Evolutionary conservation across 2,329 filamentous ascomycete genomes (phyloP).

Genomic region (Verticillium nonalfalfae): DNA sequence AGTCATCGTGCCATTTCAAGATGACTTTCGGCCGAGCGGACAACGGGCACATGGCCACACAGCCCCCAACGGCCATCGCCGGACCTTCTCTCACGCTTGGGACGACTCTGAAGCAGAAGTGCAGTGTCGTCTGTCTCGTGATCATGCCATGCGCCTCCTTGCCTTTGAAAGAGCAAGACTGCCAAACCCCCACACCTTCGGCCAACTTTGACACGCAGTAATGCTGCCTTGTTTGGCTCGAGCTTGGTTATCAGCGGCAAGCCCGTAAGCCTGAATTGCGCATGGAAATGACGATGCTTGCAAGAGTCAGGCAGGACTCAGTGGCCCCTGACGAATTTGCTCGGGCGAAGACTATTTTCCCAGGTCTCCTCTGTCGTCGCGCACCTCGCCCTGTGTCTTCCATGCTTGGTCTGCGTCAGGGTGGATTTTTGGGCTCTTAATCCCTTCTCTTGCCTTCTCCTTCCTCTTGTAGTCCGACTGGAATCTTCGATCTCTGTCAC

Average conservation of each 20-base stretch:
- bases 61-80: background rate
- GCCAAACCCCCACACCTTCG: background rate
- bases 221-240: background rate
- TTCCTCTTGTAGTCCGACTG: conserved; percentile 38
- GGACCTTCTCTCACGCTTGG: background rate
- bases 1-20: background rate
- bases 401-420: conserved; percentile 14
- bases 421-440: conserved; percentile 35
- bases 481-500: conserved; percentile 38
- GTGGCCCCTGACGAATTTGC: background rate
- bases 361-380: background rate
- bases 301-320: background rate
- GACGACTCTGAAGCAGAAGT: background rate
- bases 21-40: background rate
- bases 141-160: background rate
- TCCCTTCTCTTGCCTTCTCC: conserved; percentile 32
- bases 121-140: background rate
- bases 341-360: background rate
- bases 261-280: background rate
- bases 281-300: background rate
- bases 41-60: background rate
- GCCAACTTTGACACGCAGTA: background rate
- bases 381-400: conserved; percentile 1
- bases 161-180: background rate
- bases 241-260: background rate